Base-by-base conservation (phyloP, 148 eudicot genomes). In the Heliamphora exappendiculata region DNA sequence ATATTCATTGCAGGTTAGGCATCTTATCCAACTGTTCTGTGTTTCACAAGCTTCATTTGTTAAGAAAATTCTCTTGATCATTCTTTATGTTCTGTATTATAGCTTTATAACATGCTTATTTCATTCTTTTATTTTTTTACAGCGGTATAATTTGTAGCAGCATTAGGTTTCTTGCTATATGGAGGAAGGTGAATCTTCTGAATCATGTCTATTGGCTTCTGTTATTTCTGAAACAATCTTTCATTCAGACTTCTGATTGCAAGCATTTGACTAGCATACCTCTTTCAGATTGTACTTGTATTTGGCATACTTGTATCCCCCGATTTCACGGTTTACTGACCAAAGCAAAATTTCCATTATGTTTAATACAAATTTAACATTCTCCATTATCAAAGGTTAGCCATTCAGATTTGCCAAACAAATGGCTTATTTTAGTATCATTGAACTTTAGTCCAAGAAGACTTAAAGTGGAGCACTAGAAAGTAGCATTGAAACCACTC, bases 1-100 rank as follows among this genome's bases (percentile, higher is more conserved):
- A 82, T 94, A 78, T 94, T 92, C 78, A 84, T 94, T 67, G 97
- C 98, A 83, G 96, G 98, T 94, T 41, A 72, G 83, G 28, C 45
- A 22, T 50, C 59, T 44, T 16, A 50, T 74, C 75, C 63, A 72
- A 28, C 28, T 24, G 55, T 78, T 60, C 14, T 34, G 1, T 50
- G 22, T 5, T 7, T 39, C 34, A 75, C 22, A 47, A 24, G 24
- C 62, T 66, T 67, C 37, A 53, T 67, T 66, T 76, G 14, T 36
- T 41, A 36, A 29, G 70, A 45, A 49, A 45, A 31, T 62, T 75
- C 42, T 62, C 19, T 45, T 22, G n/a, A 11, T 19, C 70, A 47
- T 29, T 1, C 13, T 42, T 62, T 10, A 3, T 12, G 11, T 5
- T 26, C 19, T 42, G 22, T 74, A n/a, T 28, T 73, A 29, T 74